Base-by-base conservation (phyloP, 441 rosid genomes). In the Erodium moschatum region DNA sequence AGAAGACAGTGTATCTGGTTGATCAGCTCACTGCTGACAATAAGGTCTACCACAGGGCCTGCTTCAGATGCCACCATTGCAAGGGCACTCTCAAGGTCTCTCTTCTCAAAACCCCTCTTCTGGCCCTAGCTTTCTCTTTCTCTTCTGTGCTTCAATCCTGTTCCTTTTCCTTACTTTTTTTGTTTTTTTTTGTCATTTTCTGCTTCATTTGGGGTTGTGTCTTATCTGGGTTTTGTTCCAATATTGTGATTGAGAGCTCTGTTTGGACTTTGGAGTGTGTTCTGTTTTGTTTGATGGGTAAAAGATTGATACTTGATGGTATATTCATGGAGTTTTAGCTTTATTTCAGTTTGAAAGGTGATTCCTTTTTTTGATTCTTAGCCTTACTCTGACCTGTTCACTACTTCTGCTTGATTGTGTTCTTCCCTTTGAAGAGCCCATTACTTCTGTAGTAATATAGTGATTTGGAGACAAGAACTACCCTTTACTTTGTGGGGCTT, bases 31-130 rank as follows among this genome's bases (percentile, higher is more conserved):
- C 86, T 54, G 80, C 88, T 74, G 90, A 87, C 65, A 77, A 76
- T 76, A 84, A 78, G 77, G 82, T 87, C 65, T 87, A 72, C 29
- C 92, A 87, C 78, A 87, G 80, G 72, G 85, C 90, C 67, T 87
- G 90, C 66, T 87, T 87, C 75, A 82, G 92, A 70, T 87, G 92
- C 77, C 90, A 87, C 75, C 92, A 85, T 73, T 87, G 88, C 78
- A 87, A 84, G 79, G 82, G 92, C 64, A 87, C 92, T 72, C 87
- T 87, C 42, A 87, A 85, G 87, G 92, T 87, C 19, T 46, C 50
- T n/a, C 21, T 44, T 10, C 67, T 69, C 38, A 52, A 31, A 13
- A 46, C 52, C 52, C 52, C 40, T 35, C 56, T 50, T n/a, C 56
- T 35, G 40, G 40, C 40, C 40, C 40, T 35, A 35, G 40, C 40